Evolutionary conservation across 2,329 filamentous ascomycete genomes (phyloP).

Genomic region (Colletotrichum magnum): DNA sequence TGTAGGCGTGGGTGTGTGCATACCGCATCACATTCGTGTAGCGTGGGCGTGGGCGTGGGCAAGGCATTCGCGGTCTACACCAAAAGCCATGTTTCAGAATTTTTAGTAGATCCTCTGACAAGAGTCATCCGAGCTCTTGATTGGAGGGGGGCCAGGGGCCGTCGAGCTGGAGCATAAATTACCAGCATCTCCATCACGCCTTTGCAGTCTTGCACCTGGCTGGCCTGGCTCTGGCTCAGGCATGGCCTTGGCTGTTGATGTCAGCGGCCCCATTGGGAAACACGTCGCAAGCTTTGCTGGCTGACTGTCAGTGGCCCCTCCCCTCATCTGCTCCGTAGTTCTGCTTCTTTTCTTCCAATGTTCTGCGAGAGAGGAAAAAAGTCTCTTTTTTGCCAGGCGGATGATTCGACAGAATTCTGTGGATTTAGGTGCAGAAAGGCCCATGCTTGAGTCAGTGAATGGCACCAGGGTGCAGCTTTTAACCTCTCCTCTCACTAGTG

Average conservation of each 20-base stretch:
- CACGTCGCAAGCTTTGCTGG: constrained; percentile 38
- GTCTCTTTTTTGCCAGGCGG: constrained; percentile 29
- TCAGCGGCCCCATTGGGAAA: constrained; percentile 32
- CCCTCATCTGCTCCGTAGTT: background rate
- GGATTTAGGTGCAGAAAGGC: constrained; percentile 11
- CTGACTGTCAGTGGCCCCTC: constrained; percentile 12
- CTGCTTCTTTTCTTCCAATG: constrained; percentile 7
- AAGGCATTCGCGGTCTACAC: constrained; percentile 28
- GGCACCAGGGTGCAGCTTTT: background rate
- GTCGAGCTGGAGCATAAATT: constrained; percentile 38
- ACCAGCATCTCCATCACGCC: constrained; percentile 34
- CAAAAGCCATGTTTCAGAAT: constrained; percentile 38
- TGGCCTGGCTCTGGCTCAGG: constrained; percentile 25
- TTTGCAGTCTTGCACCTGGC: constrained; percentile 25
- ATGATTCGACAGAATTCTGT: constrained; percentile 27
- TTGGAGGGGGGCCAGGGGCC: constrained; percentile 25
- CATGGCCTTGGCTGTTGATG: constrained; percentile 31
- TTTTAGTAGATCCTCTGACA: constrained; percentile 38
- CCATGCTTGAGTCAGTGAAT: constrained; percentile 30
- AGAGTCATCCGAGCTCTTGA: constrained; percentile 38
- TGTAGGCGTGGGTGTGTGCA: constrained; percentile 31
- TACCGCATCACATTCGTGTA: constrained; percentile 23
- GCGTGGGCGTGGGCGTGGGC: constrained; percentile 4
- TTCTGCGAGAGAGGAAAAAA: constrained; percentile 4
- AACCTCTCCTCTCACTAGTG: background rate